A percentile compares a stretch with the other conserved stretches of the same genome.
Evolutionary conservation across 306 rosid species (phyloP).

Genomic region (Prunus persica): Prunus_persica_NCBIv2 NC_034013.1:11457001-11457500

Average conservation of each 20-base stretch:
- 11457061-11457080: neutral
- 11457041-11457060: neutral
- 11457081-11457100: neutral
- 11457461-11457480: slow-evolving; percentile 1
- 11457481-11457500: neutral
- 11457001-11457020: slow-evolving; percentile 5
- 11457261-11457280: neutral
- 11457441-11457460: neutral
- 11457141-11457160: neutral
- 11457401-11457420: slow-evolving; percentile 13
- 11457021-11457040: neutral
- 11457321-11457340: neutral
- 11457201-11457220: neutral
- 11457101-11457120: slow-evolving; percentile 21
- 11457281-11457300: neutral
- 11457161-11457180: neutral
- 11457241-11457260: slow-evolving; percentile 6
- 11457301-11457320: neutral
- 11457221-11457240: neutral
- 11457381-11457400: neutral
- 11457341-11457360: neutral
- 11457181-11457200: neutral
- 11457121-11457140: neutral
- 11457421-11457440: slow-evolving; percentile 13
- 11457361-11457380: slow-evolving; percentile 1